Evolutionary conservation across 73 alveolate genomes (phyloP), one percentile per base, ranked within the genome.

Genomic region (Paramecium octaurelia): DNA sequence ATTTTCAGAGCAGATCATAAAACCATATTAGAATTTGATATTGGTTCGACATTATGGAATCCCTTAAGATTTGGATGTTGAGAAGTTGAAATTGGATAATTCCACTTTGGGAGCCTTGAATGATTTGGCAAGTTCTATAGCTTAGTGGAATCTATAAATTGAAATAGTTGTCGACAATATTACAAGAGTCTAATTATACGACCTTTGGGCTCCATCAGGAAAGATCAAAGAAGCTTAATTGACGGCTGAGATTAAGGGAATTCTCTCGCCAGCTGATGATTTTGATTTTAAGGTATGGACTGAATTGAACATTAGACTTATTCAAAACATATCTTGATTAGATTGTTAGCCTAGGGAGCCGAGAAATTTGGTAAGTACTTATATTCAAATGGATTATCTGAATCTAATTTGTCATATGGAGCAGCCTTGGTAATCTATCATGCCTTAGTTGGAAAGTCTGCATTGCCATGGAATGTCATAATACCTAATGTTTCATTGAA

Each of bases 391-490:
- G 88, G 88, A 14, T 21, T 75, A 36, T 75, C 88, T 8, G 58
- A 75, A 75, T 34, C 88, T 34, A 75, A 75, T 75, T 75, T 75
- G n/a, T 75, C 88, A 35, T 75, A 36, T 75, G 88, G 88, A 14
- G 88, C 88, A 36, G 88, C 48, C 1, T 36, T 75, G 8, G 21
- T 75, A 2, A 34, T 75, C 6, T 75, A 75, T 75, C 88, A 75
- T 75, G 88, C 88, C 10, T 36, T 75, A 31, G 68, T 36, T 40
- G 88, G 88, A 31, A 40, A 40, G 14, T 34, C 88, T 14, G 88
- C 88, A 35, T 21, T 75, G 8, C 88, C 88, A 75, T 75, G 88
- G 88, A 75, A 75, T 36, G 88, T 75, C 9, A 36, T 75, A 75
- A 29, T 75, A 5, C 88, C 88, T 6, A 31, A 29, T 12, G 58